Base-by-base conservation (phyloP, 2,329 filamentous ascomycete genomes). In the Ceratocystiopsis sp. region DNA sequence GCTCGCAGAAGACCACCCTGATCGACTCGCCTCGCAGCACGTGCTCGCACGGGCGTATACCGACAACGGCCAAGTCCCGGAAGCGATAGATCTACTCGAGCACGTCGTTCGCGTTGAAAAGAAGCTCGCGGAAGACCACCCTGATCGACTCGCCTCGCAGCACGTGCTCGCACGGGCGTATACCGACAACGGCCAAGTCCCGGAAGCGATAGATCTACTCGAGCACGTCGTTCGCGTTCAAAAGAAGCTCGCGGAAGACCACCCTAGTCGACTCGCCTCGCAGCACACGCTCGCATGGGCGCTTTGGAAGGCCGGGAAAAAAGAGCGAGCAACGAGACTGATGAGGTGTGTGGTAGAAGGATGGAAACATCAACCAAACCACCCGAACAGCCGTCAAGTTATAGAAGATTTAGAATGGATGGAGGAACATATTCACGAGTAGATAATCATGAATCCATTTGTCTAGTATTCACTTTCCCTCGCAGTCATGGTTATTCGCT, bases 1-100 rank as follows among this genome's bases (percentile, higher is more conserved):
- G 35, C 43, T 47, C 21, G 38, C 35, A 13, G 45, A 42, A 38
- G 15, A 35, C 36, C 37, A 43, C 42, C 34, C 32, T 36, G 21
- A 36, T 36, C 42, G 42, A 15, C 42, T 43, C 17, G 37, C 25
- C n/a, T 40, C 42, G 12, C 37, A 43, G 35, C 32, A 43, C n/a
- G 10, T 5, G 25, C 38, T 43, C 19, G 37, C 42, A 36, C 1
- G 2, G 14, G 45, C 48, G 19, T 52, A 57, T 40, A 15, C n/a
- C 8, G 38, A 18, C 25, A 46, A 55, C 38, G 46, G 50, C 37
- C 53, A 54, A 42, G 42, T 50, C 14, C 41, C 49, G 38, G 41
- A 53, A 33, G 52, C 53, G 18, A 35, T 51, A 21, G n/a, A 17
- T 40, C 42, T 16, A 42, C 41, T 41, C 35, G 37, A 18, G 6